Base-by-base conservation (phyloP, 2,329 filamentous ascomycete species). In the Fusarium stilboides region DNA sequence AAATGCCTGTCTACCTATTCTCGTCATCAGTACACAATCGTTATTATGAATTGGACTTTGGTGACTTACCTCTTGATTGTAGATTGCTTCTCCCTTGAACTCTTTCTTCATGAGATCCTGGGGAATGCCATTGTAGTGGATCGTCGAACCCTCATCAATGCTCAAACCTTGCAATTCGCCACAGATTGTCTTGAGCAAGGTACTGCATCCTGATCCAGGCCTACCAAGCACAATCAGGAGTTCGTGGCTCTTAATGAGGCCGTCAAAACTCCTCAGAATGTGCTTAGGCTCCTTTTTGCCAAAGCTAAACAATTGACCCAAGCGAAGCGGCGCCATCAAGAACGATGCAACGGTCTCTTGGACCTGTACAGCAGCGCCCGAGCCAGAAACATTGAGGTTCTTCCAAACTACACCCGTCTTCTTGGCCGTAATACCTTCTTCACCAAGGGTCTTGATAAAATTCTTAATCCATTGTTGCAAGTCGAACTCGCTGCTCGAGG, bases 151-250 rank as follows among this genome's bases (percentile, higher is more conserved):
- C 0, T 84, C 73, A 39, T 84, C 86, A 7, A 90, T 72, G 17
- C 83, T 77, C 26, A 91, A 78, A 0, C 89, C 89, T 46, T 88
- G 80, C 13, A 88, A 80, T 74, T 92, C 86, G 39, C 88, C 88
- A 17, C 82, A 85, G 26, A 92, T 80, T 0, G 88, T 83, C 78
- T 91, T 91, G 10, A 92, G 80, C 1, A 91, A 79, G 0, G 89
- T 92, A 51, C 84, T 87, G 77, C 89, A 92, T 7, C 90, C 89
- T 6, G 86, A 88, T 0, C 87, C 86, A 1, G 91, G 91, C 26
- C 89, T 84, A 4, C 91, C 91, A 0, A 93, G 84, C 2, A 93
- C 90, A 3, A 92, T 85, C 20, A 92, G 77, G 76, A 93, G 87
- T 81, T 93, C 90, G 5, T 91, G 90, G 50, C 83, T 85, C 59